Conservation (phyloP, 768 basidiomycete genomes). For the Rhizopogon vesiculosus region DNA sequence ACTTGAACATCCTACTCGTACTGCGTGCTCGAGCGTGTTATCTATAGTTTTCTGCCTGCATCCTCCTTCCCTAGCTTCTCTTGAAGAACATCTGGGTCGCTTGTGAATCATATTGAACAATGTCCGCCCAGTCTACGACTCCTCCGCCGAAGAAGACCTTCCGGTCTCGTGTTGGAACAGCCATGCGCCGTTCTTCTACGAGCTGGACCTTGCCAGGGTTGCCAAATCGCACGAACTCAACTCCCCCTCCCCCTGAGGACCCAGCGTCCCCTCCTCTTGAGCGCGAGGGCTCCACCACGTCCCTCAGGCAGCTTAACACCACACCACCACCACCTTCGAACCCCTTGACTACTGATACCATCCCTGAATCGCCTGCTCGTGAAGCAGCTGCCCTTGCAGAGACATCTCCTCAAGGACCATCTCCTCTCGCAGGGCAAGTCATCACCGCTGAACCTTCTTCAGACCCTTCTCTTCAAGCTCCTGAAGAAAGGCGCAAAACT, state of each 20-base stretch:
- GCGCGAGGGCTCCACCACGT: constrained; percentile 22
- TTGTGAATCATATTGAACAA: constrained; percentile 13
- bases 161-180: constrained; percentile 58
- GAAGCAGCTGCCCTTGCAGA: constrained; percentile 42
- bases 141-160: constrained; percentile 36
- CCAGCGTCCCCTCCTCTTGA: constrained; percentile 24
- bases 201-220: constrained; percentile 37
- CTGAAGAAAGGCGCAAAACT: constrained; percentile 1
- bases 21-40: constrained; percentile 7
- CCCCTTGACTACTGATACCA: constrained; percentile 39
- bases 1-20: constrained; percentile 7
- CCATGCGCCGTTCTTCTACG: constrained; percentile 58
- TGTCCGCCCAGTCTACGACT: constrained; percentile 14
- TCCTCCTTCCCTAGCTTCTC: constrained; percentile 5
- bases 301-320: constrained; percentile 30
- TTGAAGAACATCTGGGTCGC: neutral
- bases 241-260: constrained; percentile 24
- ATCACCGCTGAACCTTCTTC: constrained; percentile 14
- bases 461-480: constrained; percentile 2
- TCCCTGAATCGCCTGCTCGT: constrained; percentile 63
- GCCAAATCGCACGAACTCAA: constrained; percentile 24
- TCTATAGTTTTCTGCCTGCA: neutral
- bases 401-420: constrained; percentile 29
- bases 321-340: constrained; percentile 30
- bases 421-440: constrained; percentile 36